Conservation (phyloP, 805 yeast species). For the Cyberlindnera euphorbiae region DNA sequence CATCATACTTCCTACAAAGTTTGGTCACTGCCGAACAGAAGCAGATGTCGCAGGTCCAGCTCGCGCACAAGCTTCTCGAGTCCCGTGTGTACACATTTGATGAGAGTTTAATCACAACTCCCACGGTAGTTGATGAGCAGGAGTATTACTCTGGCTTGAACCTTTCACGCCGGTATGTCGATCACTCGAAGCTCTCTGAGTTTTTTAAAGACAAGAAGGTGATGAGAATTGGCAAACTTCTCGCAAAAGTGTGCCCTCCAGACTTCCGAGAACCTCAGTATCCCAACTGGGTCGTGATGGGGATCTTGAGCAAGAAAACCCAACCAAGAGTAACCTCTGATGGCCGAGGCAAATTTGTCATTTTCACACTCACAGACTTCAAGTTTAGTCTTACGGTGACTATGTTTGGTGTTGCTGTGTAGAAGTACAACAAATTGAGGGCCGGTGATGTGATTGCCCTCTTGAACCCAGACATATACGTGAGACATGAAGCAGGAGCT, state of each 20-base stretch:
- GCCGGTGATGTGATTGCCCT: constrained; percentile 73
- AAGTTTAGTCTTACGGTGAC: constrained; percentile 52
- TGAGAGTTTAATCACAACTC: constrained; percentile 22
- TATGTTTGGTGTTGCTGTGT: constrained; percentile 63
- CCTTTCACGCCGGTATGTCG: constrained; percentile 44
- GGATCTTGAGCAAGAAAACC: constrained; percentile 57
- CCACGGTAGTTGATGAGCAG: constrained; percentile 34
- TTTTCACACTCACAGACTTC: constrained; percentile 65
- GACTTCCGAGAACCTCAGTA: constrained; percentile 62
- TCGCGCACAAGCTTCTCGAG: constrained; percentile 26
- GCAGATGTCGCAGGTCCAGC: constrained; percentile 19
- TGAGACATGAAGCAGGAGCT: constrained; percentile 18
- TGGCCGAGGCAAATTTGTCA: constrained; percentile 46
- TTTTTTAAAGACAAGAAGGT: constrained; percentile 47
- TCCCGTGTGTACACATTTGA: constrained; percentile 39
- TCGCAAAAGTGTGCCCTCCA: constrained; percentile 67
- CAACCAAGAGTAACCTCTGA: constrained; percentile 42
- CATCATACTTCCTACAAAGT: constrained; percentile 31
- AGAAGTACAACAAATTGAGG: constrained; percentile 65
- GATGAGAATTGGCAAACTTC: constrained; percentile 51
- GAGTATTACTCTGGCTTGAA: constrained; percentile 43
- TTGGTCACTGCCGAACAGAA: constrained; percentile 26
- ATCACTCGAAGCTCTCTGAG: constrained; percentile 29
- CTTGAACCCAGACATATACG: constrained; percentile 64
- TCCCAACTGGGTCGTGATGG: constrained; percentile 77